Percentiles rank a stretch among this genome's conserved stretches.
Conservation (phyloP, 1,139 yeast genomes). For the Nadsonia starkeyi-henricii region DNA sequence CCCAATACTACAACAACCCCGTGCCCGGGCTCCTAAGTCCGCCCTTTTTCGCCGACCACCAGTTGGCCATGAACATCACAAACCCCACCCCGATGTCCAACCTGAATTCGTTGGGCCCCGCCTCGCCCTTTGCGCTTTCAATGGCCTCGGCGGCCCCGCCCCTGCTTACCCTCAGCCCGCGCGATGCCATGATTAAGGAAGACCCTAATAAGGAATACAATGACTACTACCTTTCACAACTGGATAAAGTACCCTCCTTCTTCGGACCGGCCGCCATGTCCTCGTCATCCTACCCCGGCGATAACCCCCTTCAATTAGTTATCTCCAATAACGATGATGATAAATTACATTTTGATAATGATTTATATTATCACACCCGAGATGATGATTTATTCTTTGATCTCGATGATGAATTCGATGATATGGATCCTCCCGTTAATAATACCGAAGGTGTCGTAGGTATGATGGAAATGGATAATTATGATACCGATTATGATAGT, state of each 20-base stretch:
- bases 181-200: conserved; percentile 12
- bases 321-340: background rate
- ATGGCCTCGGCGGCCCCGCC: background rate
- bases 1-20: background rate
- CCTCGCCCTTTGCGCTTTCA: background rate
- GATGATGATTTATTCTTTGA: background rate
- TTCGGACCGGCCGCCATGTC: background rate
- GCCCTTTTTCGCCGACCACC: background rate
- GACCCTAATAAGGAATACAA: conserved; percentile 11
- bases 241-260: background rate
- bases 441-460: too few relatives aligned
- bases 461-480: too few relatives aligned
- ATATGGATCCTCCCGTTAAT: too few relatives aligned
- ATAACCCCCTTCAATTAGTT: background rate
- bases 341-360: background rate
- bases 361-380: background rate
- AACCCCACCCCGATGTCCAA: background rate
- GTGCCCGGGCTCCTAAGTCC: background rate
- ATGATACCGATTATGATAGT: too few relatives aligned
- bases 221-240: conserved; percentile 3
- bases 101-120: background rate
- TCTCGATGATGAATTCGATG: background rate
- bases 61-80: background rate
- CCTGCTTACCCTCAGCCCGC: conserved; percentile 10
- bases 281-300: background rate